phyloP scores from a whole-genome alignment of 2,329 filamentous ascomycete species.

The Sphaerulina populicola region DNA sequence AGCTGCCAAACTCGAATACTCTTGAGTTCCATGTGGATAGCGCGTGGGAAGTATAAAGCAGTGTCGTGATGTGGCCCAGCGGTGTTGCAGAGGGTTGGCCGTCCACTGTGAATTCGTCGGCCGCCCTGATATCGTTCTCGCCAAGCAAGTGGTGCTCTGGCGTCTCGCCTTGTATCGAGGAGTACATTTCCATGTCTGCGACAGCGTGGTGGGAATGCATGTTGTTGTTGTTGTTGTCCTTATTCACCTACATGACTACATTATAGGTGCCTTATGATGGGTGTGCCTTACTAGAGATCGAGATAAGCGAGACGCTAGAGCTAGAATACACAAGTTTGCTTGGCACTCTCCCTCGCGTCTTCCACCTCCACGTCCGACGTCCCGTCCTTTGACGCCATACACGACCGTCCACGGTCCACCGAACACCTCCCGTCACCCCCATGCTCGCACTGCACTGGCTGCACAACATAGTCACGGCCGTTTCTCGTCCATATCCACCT shows the following conservation, averaged over 20 bases:
- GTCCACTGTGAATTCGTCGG: background rate
- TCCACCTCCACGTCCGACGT: background rate
- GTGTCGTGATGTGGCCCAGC: slow-evolving; percentile 5
- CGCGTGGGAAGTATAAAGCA: slow-evolving; percentile 41
- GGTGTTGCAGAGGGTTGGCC: slow-evolving; percentile 1
- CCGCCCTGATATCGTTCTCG: background rate
- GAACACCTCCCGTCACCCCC: background rate
- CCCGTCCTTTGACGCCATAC: background rate
- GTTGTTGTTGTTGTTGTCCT: no score
- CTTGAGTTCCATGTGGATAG: slow-evolving; percentile 45
- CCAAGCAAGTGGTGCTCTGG: background rate
- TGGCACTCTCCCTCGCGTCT: no score
- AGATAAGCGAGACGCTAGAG: no score
- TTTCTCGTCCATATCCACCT: background rate
- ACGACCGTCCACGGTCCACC: background rate
- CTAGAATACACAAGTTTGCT: no score
- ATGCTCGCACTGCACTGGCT: no score
- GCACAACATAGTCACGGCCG: background rate
- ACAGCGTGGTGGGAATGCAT: background rate
- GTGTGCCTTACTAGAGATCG: no score
- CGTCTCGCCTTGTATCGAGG: background rate
- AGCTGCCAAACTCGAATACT: slow-evolving; percentile 44
- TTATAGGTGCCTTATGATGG: no score
- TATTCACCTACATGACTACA: no score
- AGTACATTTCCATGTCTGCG: background rate